Evolutionary conservation across 139 green algal species (phyloP).

Genomic region (Coccomyxa sp.): DNA sequence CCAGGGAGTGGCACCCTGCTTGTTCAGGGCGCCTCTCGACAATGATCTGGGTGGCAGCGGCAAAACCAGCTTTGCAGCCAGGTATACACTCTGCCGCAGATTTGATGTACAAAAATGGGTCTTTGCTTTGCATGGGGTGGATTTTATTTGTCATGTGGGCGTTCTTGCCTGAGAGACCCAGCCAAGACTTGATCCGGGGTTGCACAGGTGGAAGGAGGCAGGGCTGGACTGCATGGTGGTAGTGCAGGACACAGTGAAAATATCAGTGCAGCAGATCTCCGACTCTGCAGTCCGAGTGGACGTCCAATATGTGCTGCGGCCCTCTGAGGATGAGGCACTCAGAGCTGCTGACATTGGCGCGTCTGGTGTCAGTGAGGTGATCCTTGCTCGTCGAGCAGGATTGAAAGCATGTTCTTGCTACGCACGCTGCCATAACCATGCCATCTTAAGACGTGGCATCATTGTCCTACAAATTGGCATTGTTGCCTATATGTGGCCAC

Average conservation of each 20-base stretch:
- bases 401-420: background rate
- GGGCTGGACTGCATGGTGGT: constrained; percentile 44
- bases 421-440: background rate
- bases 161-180: background rate
- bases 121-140: too few species aligned
- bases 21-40: constrained; percentile 79
- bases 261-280: background rate
- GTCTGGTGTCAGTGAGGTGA: constrained; percentile 22
- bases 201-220: constrained; percentile 48
- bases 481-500: too few species aligned
- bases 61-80: constrained; percentile 56
- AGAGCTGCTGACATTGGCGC: background rate
- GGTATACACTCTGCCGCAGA: constrained; percentile 3
- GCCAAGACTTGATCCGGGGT: background rate
- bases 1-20: constrained; percentile 32
- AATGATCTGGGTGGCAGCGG: constrained; percentile 79
- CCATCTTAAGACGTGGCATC: background rate
- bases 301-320: constrained; percentile 11
- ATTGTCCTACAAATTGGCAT: too few species aligned
- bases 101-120: too few species aligned
- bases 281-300: constrained; percentile 11
- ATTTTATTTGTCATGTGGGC: too few species aligned
- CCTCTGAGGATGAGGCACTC: background rate
- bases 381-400: background rate
- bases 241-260: constrained; percentile 4